Conservation (phyloP, 75 land plant genomes). For the Selaginella tamariscina region DNA sequence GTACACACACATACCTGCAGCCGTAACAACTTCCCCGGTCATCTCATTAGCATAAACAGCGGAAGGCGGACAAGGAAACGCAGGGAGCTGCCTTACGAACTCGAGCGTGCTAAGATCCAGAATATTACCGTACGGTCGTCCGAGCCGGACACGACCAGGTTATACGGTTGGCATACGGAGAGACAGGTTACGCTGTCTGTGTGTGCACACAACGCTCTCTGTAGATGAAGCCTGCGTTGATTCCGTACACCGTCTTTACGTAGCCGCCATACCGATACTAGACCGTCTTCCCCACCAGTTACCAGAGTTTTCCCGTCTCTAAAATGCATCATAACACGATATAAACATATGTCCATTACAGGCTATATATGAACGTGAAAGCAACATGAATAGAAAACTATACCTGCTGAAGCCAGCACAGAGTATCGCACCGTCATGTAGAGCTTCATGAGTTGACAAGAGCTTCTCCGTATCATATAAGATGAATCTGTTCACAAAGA, state of each 20-base stretch:
- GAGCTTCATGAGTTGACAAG: conserved; percentile 92
- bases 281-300: conserved; percentile 83
- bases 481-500: too few species aligned
- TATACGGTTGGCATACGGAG: conserved; percentile 83
- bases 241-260: conserved; percentile 41
- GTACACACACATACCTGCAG: too few species aligned
- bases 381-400: conserved; percentile 72
- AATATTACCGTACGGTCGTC: conserved; percentile 79
- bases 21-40: conserved; percentile 92
- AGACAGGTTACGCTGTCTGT: conserved; percentile 74
- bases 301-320: conserved; percentile 4
- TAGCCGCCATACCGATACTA: conserved; percentile 77
- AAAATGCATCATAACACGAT: too few species aligned
- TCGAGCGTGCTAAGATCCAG: conserved; percentile 78
- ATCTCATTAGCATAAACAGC: conserved; percentile 87
- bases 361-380: not conserved
- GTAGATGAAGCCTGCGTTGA: conserved; percentile 38
- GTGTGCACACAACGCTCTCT: conserved; percentile 79
- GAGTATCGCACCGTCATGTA: conserved; percentile 85
- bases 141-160: conserved; percentile 81
- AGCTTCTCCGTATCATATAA: conserved; percentile 89
- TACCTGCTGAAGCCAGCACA: conserved; percentile 84
- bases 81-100: conserved; percentile 91
- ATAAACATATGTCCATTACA: too few species aligned
- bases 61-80: conserved; percentile 80